Evolutionary conservation across 345 rosid genomes (phyloP), one percentile per base, ranked within the genome.

Genomic region (Trapa bicornis): DNA sequence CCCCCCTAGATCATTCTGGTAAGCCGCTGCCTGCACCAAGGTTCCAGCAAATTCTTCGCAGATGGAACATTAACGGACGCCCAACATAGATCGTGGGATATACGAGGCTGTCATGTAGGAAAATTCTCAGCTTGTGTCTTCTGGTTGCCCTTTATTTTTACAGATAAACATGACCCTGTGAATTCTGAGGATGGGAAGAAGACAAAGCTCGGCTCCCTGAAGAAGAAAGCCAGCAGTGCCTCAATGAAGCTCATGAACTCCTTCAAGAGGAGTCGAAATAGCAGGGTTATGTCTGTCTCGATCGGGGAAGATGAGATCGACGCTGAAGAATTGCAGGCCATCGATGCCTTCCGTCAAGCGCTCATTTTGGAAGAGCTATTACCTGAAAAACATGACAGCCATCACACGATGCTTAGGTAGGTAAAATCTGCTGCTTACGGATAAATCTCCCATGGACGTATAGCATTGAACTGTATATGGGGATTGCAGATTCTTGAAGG

Each of bases 291-390:
- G 77, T 85, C 94, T 38, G 77, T 82, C 70, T 70, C 80, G 6
- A 83, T 92, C 17, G 91, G 16, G 63, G 63, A 89, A 12, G 92
- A 81, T 70, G 75, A 82, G 33, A 69, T 90, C 47, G 75, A 88
- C 52, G 87, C 90, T 1, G 97, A 93, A 68, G 97, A 93, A 71
- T 66, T 87, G 45, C 89, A 84, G 78, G 87, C 87, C 5, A 92
- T 88, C 12, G 97, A 87, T 68, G 85, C 90, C 0, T 90, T 93
- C 68, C 98, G 97, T 45, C 97, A 90, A 70, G 82, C 85, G 39
- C 97, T 93, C 69, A 80, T 90, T 52, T 73, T 85, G 56, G 98
- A 93, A 4, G 98, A 90, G 74, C 71, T 90, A 8, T 75, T 93
- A 37, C 92, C 98, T 12, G 67, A 79, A 8, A 93, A 75, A 61